These are phyloP conservation scores for Rhododendron henanense DNA, from an alignment of 148 eudicot species.

Conservation along the genomic window DNA sequence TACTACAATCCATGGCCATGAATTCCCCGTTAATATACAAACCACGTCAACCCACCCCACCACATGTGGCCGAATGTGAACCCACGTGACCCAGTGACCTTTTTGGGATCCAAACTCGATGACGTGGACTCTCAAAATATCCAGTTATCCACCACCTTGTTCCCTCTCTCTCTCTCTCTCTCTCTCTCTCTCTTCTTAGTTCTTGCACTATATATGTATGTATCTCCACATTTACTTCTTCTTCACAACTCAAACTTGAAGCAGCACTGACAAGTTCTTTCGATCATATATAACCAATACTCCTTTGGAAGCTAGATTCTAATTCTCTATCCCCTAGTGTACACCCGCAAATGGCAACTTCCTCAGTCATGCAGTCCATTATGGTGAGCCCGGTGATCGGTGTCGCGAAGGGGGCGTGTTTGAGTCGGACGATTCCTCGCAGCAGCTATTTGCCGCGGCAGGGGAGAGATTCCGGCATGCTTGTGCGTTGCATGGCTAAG, in stretches of 20 bases:
- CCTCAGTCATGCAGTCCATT: constrained; percentile 31
- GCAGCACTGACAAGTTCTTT: too few species aligned
- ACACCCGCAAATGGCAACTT: constrained; percentile 11
- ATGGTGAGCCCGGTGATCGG: constrained; percentile 17
- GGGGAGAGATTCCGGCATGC: constrained; percentile 9
- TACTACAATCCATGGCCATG: too few species aligned
- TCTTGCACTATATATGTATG: not conserved
- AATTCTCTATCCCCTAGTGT: too few species aligned
- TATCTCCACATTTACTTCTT: not conserved
- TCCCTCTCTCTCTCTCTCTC: not conserved
- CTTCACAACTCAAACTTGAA: not conserved
- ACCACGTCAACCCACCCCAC: not conserved
- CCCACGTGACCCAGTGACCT: constrained; percentile 12
- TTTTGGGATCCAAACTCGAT: not conserved
- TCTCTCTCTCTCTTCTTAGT: too few species aligned
- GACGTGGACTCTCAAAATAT: constrained; percentile 14
- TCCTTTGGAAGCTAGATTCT: too few species aligned
- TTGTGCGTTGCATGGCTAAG: constrained; percentile 34
- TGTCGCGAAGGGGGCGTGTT: not conserved
- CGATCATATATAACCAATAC: too few species aligned
- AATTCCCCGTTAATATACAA: not conserved
- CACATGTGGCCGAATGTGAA: not conserved
- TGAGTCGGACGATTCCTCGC: not conserved
- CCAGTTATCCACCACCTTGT: constrained; percentile 9
- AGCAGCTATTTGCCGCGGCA: constrained; percentile 8